Percentiles rank a stretch among this genome's conserved stretches.
phyloP scores from a whole-genome alignment of 371 early-diverging fungal genomes.

The Rhizopus microsporus region DNA sequence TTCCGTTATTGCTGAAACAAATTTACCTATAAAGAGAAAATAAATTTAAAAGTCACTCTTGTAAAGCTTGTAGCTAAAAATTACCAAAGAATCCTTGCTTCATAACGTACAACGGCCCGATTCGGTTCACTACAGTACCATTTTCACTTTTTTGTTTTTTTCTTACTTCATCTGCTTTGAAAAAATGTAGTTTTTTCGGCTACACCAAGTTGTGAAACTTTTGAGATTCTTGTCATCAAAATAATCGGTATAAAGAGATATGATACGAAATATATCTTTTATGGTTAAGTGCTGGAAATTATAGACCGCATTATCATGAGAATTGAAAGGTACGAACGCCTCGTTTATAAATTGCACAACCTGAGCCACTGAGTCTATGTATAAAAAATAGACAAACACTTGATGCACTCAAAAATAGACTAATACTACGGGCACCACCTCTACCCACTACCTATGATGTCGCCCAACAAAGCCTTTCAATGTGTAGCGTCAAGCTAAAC shows the following conservation, averaged over 20 bases:
- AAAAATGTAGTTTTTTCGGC: slow-evolving; percentile 11
- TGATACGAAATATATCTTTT: slow-evolving; percentile 18
- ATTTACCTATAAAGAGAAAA: slow-evolving; percentile 11
- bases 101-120: slow-evolving; percentile 13
- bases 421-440: no score
- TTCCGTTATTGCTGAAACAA: slow-evolving; percentile 8
- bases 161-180: slow-evolving; percentile 14
- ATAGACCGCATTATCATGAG: slow-evolving; percentile 10
- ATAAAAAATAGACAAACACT: background rate
- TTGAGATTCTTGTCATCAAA: slow-evolving; percentile 14
- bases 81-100: slow-evolving; percentile 15
- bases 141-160: no score
- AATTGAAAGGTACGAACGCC: slow-evolving; percentile 15
- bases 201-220: slow-evolving; percentile 18
- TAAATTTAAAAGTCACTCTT: slow-evolving; percentile 14
- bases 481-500: no score
- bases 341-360: slow-evolving; percentile 20
- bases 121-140: slow-evolving; percentile 4
- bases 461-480: no score
- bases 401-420: no score
- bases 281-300: slow-evolving; percentile 10
- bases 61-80: slow-evolving; percentile 10
- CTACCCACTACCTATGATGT: no score
- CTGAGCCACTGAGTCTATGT: slow-evolving; percentile 20
- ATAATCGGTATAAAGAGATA: slow-evolving; percentile 13